These are phyloP conservation scores for Nidularia sp. DNA, from an alignment of 768 basidiomycete species.

Conservation along the genomic window DNA sequence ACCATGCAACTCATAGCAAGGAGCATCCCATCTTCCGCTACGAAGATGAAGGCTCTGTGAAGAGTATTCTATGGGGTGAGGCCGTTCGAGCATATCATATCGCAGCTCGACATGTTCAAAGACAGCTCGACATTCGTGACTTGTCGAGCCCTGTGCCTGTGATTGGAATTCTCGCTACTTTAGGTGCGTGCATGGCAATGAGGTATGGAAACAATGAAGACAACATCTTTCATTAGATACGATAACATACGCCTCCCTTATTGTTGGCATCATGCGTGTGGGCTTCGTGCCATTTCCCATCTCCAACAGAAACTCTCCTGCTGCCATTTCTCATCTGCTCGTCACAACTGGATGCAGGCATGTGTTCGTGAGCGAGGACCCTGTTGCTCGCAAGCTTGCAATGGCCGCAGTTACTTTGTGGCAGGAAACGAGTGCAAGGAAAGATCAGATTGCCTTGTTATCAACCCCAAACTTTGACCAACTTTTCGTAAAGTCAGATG, in stretches of 20 bases:
- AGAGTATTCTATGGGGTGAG: constrained; percentile 19
- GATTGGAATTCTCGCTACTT: neutral
- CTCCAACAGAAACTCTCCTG: constrained; percentile 5
- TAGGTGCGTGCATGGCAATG: neutral
- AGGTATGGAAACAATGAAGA: neutral
- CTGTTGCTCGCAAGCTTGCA: neutral
- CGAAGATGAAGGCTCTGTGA: constrained; percentile 14
- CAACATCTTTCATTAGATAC: constrained; percentile 11
- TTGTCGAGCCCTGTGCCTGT: neutral
- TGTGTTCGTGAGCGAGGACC: neutral
- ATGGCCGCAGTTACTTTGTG: neutral
- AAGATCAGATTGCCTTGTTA: neutral
- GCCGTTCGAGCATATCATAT: constrained; percentile 16
- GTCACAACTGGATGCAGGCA: neutral
- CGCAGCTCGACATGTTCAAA: constrained; percentile 11
- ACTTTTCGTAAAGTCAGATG: neutral
- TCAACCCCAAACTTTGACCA: neutral
- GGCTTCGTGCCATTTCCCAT: constrained; percentile 20
- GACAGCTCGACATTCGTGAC: neutral
- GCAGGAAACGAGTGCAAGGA: neutral
- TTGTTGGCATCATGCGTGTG: constrained; percentile 7
- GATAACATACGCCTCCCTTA: constrained; percentile 11
- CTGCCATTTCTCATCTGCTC: neutral
- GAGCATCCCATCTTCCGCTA: neutral
- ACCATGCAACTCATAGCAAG: constrained; percentile 17